These are phyloP conservation scores for Chlamydomonas eustigma DNA, from an alignment of 139 green algal genomes.

Conservation along the genomic window DNA sequence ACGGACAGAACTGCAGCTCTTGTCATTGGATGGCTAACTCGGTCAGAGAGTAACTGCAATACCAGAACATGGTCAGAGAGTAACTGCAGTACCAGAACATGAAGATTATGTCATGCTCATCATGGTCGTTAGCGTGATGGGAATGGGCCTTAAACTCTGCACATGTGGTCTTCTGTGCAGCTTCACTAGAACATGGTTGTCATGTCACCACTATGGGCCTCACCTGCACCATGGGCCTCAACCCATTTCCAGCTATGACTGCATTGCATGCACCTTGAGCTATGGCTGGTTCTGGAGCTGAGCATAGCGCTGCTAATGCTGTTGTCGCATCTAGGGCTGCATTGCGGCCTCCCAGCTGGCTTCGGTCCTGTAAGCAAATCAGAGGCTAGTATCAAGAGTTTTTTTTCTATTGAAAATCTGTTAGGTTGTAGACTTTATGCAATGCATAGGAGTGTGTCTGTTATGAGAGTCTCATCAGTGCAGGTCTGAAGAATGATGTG, in stretches of 20 bases:
- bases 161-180: no score
- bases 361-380: constrained; percentile 29
- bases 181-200: no score
- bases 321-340: constrained; percentile 27
- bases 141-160: no score
- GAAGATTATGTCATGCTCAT: no score
- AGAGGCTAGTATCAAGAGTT: no score
- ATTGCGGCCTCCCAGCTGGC: constrained; percentile 31
- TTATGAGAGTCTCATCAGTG: no score
- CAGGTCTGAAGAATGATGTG: no score
- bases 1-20: constrained; percentile 21
- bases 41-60: constrained; percentile 27
- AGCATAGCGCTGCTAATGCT: constrained; percentile 22
- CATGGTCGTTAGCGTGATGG: no score
- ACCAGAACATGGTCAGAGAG: constrained; percentile 23
- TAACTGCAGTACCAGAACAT: constrained; percentile 26
- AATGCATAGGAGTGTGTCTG: no score
- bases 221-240: constrained; percentile 22
- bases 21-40: constrained; percentile 36
- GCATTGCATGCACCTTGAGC: constrained; percentile 17
- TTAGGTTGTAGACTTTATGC: no score
- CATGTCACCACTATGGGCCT: no score
- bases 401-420: no score
- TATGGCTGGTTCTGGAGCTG: constrained; percentile 21
- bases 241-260: not conserved